Evolutionary conservation across 164 flowering plant genomes (phyloP).

Genomic region (Magnolia officinalis): DNA sequence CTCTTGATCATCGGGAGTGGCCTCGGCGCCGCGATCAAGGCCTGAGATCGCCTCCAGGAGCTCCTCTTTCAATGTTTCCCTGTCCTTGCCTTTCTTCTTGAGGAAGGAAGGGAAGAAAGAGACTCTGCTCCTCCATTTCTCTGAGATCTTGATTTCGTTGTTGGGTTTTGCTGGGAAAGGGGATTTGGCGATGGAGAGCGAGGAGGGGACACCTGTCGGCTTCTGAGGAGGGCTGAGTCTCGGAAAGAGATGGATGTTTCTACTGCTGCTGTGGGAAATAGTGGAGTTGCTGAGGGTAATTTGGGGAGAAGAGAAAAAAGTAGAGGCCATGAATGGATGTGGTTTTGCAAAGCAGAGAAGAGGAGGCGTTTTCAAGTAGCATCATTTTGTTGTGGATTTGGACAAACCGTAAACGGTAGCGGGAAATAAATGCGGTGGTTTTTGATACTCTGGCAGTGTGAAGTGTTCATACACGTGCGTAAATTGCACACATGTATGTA

Average conservation of each 20-base stretch:
- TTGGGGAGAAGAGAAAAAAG: background rate
- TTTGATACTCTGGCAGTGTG: no score
- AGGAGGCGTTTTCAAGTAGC: background rate
- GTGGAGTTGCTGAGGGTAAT: background rate
- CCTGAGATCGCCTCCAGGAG: conserved; percentile 66
- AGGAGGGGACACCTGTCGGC: background rate
- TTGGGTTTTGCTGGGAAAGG: background rate
- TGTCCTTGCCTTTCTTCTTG: conserved; percentile 42
- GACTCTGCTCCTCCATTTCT: conserved; percentile 57
- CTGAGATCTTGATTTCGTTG: background rate
- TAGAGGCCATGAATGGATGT: background rate
- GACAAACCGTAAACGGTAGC: background rate
- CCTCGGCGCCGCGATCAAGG: conserved; percentile 87
- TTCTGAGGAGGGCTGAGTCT: background rate
- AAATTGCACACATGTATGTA: no score
- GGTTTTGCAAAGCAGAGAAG: background rate
- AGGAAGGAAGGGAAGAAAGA: conserved; percentile 73
- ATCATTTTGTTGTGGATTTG: background rate
- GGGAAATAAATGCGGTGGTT: background rate
- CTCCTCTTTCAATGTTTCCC: conserved; percentile 54
- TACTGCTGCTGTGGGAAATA: background rate
- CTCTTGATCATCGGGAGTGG: conserved; percentile 66
- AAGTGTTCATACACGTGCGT: no score
- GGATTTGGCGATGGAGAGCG: conserved; percentile 1
- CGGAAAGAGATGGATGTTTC: background rate